Conservation (phyloP, 2,329 filamentous ascomycete species). For the Cladosporium halotolerans region DNA sequence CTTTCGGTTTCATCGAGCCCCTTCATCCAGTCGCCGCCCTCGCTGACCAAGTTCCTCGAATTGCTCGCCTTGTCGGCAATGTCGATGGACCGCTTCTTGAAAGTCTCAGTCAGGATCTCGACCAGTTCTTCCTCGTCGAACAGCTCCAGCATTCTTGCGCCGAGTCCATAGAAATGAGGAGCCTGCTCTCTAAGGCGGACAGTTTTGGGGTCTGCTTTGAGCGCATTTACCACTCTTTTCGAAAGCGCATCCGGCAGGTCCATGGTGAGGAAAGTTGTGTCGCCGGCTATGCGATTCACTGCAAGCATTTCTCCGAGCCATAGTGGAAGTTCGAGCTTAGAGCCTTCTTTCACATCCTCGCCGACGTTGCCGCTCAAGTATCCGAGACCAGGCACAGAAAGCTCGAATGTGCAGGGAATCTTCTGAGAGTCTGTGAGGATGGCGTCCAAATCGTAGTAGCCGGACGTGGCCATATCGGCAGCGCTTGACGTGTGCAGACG, state of each 20-base stretch:
- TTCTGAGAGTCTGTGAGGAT: slow-evolving; percentile 89
- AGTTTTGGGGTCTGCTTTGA: slow-evolving; percentile 82
- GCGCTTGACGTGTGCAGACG: not conserved
- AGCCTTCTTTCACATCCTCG: slow-evolving; percentile 68
- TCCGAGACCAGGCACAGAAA: slow-evolving; percentile 79
- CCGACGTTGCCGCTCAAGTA: slow-evolving; percentile 80
- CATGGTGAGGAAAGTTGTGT: slow-evolving; percentile 62
- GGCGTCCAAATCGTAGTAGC: slow-evolving; percentile 75
- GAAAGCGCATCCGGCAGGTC: slow-evolving; percentile 75
- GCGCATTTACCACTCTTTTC: slow-evolving; percentile 73
- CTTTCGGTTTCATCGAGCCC: slow-evolving; percentile 89
- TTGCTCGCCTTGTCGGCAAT: slow-evolving; percentile 81
- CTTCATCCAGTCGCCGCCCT: slow-evolving; percentile 72
- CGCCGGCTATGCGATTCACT: slow-evolving; percentile 45
- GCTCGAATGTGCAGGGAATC: slow-evolving; percentile 90
- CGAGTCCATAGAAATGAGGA: slow-evolving; percentile 81
- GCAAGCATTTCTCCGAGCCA: slow-evolving; percentile 96
- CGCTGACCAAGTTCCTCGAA: slow-evolving; percentile 22
- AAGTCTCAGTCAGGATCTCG: slow-evolving; percentile 59
- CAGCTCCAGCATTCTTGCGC: slow-evolving; percentile 77
- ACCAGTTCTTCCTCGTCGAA: slow-evolving; percentile 83
- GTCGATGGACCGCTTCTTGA: slow-evolving; percentile 71
- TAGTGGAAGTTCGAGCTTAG: slow-evolving; percentile 74
- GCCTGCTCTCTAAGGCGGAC: slow-evolving; percentile 79
- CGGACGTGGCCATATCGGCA: slow-evolving; percentile 34